Conservation (phyloP, 2,329 filamentous ascomycete species). For the Calonectria pteridis region DNA sequence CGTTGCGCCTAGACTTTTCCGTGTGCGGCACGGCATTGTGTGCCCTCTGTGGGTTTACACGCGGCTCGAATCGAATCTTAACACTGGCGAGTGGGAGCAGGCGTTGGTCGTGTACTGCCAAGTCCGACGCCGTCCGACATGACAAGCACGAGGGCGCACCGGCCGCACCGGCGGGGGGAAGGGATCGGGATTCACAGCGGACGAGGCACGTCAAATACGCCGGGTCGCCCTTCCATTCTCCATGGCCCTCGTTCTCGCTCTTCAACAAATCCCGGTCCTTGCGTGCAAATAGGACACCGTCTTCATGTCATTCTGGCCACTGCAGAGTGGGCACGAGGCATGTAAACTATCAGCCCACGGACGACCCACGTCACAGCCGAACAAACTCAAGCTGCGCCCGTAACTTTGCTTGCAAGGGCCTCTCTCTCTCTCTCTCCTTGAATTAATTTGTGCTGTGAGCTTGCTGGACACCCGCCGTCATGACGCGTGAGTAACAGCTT, state of each 20-base stretch:
- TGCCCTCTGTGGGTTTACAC: neutral
- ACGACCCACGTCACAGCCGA: slow-evolving; percentile 13
- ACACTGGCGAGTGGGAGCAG: neutral
- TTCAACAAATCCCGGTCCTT: neutral
- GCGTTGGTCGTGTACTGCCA: neutral
- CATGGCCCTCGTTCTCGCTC: neutral
- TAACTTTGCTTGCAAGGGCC: neutral
- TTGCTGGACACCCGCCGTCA: slow-evolving; percentile 10
- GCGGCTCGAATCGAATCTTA: neutral
- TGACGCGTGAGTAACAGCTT: slow-evolving; percentile 32
- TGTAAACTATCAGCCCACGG: slow-evolving; percentile 15
- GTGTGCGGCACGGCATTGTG: neutral
- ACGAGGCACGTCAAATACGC: neutral
- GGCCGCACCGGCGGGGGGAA: neutral
- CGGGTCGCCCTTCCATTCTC: neutral
- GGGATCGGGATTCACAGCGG: neutral
- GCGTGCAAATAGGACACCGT: neutral
- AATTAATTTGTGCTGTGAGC: neutral
- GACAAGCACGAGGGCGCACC: neutral
- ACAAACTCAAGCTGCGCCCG: neutral
- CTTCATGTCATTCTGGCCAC: neutral
- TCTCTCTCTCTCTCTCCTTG: neutral
- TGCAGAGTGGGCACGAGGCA: neutral
- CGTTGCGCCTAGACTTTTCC: neutral
- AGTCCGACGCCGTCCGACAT: neutral